These are phyloP conservation scores for Psidium guajava DNA, from an alignment of 345 rosid genomes.

Conservation along the genomic window DNA sequence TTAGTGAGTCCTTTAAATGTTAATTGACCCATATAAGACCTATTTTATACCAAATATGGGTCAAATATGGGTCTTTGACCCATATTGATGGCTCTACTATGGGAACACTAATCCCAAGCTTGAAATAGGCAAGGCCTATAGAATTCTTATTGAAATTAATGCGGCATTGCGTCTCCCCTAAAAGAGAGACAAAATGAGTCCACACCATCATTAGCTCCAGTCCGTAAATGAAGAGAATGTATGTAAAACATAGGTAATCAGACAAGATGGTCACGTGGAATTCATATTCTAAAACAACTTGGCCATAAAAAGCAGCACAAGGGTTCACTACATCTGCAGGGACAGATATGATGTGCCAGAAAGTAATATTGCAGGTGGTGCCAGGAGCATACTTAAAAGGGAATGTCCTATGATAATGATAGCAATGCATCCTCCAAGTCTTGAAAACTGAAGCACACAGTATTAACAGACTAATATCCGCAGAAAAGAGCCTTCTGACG, in stretches of 20 bases:
- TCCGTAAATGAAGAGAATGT: background rate
- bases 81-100: too few species aligned
- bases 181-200: background rate
- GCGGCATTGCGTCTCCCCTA: background rate
- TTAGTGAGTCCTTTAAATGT: too few species aligned
- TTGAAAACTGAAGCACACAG: background rate
- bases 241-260: background rate
- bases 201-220: background rate
- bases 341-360: background rate
- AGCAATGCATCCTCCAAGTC: background rate
- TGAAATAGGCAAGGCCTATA: background rate
- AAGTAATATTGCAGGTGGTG: background rate
- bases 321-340: background rate
- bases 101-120: background rate
- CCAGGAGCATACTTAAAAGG: background rate
- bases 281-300: background rate
- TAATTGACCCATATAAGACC: too few species aligned
- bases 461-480: background rate
- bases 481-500: background rate
- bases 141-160: background rate
- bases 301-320: background rate
- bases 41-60: too few species aligned
- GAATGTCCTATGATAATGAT: background rate
- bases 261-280: background rate
- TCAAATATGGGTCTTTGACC: too few species aligned